phyloP scores from a whole-genome alignment of 495 filamentous ascomycete species.

The Xylaria castorea region DNA sequence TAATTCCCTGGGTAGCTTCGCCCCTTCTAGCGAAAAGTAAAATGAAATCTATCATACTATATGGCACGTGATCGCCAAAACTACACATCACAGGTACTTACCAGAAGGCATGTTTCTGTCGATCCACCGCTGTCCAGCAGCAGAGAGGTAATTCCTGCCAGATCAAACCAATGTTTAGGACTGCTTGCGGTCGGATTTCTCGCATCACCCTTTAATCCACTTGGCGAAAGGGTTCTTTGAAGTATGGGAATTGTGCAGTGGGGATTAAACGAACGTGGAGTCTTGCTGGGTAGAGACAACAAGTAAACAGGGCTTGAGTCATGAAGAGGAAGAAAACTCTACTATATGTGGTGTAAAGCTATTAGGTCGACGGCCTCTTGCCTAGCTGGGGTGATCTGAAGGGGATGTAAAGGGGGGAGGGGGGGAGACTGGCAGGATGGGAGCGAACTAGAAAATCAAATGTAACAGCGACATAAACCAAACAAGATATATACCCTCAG shows the following conservation, averaged over 20 bases:
- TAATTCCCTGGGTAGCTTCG: too few species aligned
- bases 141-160: too few species aligned
- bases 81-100: too few species aligned
- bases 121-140: too few species aligned
- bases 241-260: too few species aligned
- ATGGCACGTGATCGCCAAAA: too few species aligned
- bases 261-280: neutral
- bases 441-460: neutral
- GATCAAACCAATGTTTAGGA: too few species aligned
- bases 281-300: neutral
- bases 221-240: neutral
- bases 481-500: conserved; percentile 56
- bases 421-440: too few species aligned
- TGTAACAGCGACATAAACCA: neutral
- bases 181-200: neutral
- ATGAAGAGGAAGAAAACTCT: neutral
- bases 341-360: neutral
- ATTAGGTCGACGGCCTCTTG: neutral
- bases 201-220: neutral
- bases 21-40: too few species aligned
- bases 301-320: neutral
- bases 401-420: neutral
- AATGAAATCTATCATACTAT: too few species aligned
- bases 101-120: too few species aligned
- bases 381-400: neutral